These are phyloP conservation scores for Globisporangium sylvaticum DNA, from an alignment of 352 stramenopile species.

Conservation along the genomic window DNA sequence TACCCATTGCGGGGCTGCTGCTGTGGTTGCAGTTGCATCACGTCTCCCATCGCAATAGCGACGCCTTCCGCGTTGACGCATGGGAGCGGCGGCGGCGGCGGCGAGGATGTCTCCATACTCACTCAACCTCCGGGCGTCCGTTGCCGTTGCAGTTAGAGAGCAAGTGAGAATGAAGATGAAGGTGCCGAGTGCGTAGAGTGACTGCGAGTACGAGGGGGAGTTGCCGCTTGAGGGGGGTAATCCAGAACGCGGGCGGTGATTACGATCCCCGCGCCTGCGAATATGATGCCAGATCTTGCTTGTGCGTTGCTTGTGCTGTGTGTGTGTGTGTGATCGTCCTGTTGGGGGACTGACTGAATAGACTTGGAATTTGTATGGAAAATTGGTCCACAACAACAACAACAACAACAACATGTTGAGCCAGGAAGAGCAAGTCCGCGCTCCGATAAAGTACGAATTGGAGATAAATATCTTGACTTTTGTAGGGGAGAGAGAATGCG, in stretches of 20 bases:
- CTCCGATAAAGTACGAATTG: background rate
- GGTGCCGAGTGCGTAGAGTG: background rate
- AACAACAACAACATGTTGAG: background rate
- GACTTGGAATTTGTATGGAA: background rate
- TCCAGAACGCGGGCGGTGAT: background rate
- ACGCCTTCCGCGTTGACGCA: background rate
- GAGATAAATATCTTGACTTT: background rate
- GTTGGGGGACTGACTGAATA: background rate
- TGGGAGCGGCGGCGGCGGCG: background rate
- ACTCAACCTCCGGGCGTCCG: background rate
- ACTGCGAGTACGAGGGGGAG: background rate
- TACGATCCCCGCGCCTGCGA: background rate
- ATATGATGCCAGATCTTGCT: background rate
- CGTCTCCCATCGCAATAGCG: background rate
- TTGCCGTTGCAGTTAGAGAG: background rate
- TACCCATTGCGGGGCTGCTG: slow-evolving; percentile 12
- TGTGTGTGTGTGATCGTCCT: background rate
- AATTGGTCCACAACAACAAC: background rate
- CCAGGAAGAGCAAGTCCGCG: background rate
- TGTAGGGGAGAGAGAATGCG: background rate
- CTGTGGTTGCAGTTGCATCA: background rate
- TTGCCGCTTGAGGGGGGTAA: background rate
- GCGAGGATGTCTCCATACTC: background rate
- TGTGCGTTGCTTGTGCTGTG: background rate
- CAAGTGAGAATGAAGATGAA: background rate